A percentile compares a stretch with the other conserved stretches of the same genome.
These are phyloP conservation scores for Geotrichum cucujoidarum DNA, from an alignment of 1,139 yeast genomes.

Conservation along the genomic window DNA sequence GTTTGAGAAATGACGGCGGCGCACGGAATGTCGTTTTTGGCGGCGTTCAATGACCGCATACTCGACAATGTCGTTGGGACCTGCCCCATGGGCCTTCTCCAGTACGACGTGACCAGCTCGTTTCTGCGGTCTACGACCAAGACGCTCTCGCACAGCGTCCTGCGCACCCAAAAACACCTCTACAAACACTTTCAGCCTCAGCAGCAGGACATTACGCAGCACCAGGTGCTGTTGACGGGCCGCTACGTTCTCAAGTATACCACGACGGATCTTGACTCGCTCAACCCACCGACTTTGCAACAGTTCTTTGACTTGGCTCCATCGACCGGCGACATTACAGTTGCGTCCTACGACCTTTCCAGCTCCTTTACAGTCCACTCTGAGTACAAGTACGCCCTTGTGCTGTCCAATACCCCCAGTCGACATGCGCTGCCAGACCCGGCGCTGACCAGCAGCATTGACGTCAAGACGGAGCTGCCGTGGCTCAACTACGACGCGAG, in stretches of 20 bases:
- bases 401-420: neutral
- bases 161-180: constrained; percentile 13
- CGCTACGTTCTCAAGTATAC: constrained; percentile 4
- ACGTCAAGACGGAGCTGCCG: constrained; percentile 3
- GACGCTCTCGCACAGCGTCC: constrained; percentile 2
- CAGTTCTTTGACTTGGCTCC: constrained; percentile 5
- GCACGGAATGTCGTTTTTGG: neutral
- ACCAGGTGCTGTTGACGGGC: constrained; percentile 13
- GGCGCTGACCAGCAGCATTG: neutral
- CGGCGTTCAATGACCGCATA: constrained; percentile 10
- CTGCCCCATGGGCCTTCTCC: constrained; percentile 13
- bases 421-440: neutral
- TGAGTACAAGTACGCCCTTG: constrained; percentile 13
- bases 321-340: neutral
- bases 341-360: constrained; percentile 16
- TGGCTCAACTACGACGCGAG: constrained; percentile 11
- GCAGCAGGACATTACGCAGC: constrained; percentile 1
- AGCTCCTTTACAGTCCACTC: constrained; percentile 14
- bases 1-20: neutral
- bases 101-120: constrained; percentile 15
- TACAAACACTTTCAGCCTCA: constrained; percentile 14
- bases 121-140: constrained; percentile 1
- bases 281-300: neutral
- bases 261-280: too few species aligned
- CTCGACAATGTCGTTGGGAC: constrained; percentile 12